phyloP scores from a whole-genome alignment of 495 filamentous ascomycete species.

The Xylaria longipes region DNA sequence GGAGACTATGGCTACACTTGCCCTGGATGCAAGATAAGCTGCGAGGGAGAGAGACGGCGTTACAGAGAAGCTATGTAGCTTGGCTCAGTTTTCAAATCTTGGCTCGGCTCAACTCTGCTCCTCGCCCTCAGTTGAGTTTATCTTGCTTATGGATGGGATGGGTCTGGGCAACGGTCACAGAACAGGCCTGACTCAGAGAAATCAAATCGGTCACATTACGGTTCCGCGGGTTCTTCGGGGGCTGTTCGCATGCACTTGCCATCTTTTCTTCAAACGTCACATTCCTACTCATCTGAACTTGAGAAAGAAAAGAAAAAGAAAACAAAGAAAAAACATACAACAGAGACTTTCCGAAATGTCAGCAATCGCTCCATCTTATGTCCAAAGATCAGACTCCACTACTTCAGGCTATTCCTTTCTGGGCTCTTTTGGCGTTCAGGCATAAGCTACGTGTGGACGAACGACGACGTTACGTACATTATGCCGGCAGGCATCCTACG shows the following conservation, averaged over 20 bases:
- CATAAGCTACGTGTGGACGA: conserved; percentile 16
- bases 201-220: not conserved
- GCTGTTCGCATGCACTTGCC: not conserved
- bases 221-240: not conserved
- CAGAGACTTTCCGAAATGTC: not conserved
- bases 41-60: conserved; percentile 41
- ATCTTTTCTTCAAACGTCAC: not conserved
- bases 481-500: conserved; percentile 15
- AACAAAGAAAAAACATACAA: not conserved
- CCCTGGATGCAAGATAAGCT: conserved; percentile 45
- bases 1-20: conserved; percentile 47
- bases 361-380: conserved; percentile 2
- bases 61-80: not conserved
- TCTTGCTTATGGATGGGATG: not conserved
- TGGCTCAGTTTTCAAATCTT: not conserved
- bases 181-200: not conserved
- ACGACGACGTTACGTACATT: conserved; percentile 1
- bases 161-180: not conserved
- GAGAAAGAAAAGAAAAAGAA: not conserved
- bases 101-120: not conserved
- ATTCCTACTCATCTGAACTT: too few species aligned
- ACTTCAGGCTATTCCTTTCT: conserved; percentile 11
- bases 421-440: conserved; percentile 16
- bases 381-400: not conserved
- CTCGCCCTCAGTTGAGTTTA: not conserved